Percentiles rank a stretch among this genome's conserved stretches.
These are phyloP conservation scores for Agroathelia rolfsii DNA, from an alignment of 1,284 basidiomycete species.

Conservation along the genomic window DNA sequence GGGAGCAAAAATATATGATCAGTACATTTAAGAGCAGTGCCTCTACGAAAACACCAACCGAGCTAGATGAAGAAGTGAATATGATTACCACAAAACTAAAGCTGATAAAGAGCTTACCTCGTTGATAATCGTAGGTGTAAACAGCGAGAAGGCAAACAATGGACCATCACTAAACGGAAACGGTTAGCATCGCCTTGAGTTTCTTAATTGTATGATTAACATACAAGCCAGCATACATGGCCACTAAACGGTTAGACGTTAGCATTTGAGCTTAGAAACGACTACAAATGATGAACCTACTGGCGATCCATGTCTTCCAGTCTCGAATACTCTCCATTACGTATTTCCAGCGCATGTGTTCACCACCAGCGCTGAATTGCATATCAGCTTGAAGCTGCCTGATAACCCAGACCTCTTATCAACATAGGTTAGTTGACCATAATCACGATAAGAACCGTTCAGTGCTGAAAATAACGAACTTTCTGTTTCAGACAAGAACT, in stretches of 20 bases:
- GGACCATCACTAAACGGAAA: constrained; percentile 49
- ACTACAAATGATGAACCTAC: constrained; percentile 27
- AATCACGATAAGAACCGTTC: too few relatives aligned
- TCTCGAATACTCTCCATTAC: constrained; percentile 53
- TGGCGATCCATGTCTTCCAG: constrained; percentile 67
- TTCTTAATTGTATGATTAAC: constrained; percentile 45
- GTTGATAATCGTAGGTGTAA: constrained; percentile 64
- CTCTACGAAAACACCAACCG: constrained; percentile 29
- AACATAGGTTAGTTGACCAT: too few relatives aligned
- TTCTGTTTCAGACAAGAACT: constrained; percentile 60
- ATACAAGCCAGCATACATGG: constrained; percentile 4
- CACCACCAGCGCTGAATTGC: constrained; percentile 66
- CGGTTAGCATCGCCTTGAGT: too few relatives aligned
- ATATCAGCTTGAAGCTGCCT: constrained; percentile 59
- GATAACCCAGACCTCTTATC: constrained; percentile 58
- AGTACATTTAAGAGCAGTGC: constrained; percentile 11
- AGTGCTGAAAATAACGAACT: too few relatives aligned
- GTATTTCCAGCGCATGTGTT: constrained; percentile 50
- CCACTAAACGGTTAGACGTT: constrained; percentile 2
- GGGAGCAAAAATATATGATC: constrained; percentile 5
- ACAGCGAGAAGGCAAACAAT: constrained; percentile 64
- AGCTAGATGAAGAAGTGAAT: constrained; percentile 25
- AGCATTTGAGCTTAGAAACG: background rate
- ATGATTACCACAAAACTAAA: constrained; percentile 9
- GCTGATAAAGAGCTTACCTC: constrained; percentile 29